A percentile compares a stretch with the other conserved stretches of the same genome.
Conservation (phyloP, 345 rosid genomes). For the Eucalyptus polybractea region DNA sequence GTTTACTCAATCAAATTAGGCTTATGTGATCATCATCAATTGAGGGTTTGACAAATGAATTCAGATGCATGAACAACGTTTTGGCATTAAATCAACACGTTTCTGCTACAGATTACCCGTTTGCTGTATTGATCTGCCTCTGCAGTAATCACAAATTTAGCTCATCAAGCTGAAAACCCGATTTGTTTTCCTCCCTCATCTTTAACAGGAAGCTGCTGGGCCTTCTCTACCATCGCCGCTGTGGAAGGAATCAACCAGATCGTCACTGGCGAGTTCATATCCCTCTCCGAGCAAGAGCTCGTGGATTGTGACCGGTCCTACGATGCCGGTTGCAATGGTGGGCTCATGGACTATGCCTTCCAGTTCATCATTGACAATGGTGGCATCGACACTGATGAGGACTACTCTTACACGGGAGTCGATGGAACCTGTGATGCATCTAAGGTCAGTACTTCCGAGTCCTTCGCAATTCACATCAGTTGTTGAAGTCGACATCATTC, state of each 20-base stretch:
- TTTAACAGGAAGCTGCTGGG: slow-evolving; percentile 95
- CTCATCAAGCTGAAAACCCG: neutral
- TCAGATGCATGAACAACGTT: neutral
- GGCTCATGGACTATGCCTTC: slow-evolving; percentile 96
- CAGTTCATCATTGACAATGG: slow-evolving; percentile 79
- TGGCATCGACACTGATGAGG: slow-evolving; percentile 64
- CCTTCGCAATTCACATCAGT: neutral
- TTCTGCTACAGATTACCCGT: neutral
- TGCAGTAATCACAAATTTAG: neutral
- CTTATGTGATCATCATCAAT: neutral
- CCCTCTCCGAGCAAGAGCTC: slow-evolving; percentile 82
- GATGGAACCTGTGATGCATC: slow-evolving; percentile 36
- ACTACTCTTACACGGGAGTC: slow-evolving; percentile 62
- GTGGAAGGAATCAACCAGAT: slow-evolving; percentile 91
- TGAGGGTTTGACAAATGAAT: neutral
- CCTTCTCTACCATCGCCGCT: slow-evolving; percentile 81
- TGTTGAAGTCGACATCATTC: neutral
- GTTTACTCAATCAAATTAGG: neutral
- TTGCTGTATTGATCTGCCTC: neutral
- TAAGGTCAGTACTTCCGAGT: slow-evolving; percentile 16
- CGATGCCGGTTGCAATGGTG: slow-evolving; percentile 81
- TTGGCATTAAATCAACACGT: neutral
- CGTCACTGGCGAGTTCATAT: slow-evolving; percentile 62
- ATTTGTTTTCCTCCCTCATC: neutral
- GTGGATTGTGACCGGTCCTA: slow-evolving; percentile 76